Percentiles rank a stretch among this genome's conserved stretches.
These are phyloP conservation scores for Chlamydomonas asymmetrica DNA, from an alignment of 139 green algal species.

Conservation along the genomic window DNA sequence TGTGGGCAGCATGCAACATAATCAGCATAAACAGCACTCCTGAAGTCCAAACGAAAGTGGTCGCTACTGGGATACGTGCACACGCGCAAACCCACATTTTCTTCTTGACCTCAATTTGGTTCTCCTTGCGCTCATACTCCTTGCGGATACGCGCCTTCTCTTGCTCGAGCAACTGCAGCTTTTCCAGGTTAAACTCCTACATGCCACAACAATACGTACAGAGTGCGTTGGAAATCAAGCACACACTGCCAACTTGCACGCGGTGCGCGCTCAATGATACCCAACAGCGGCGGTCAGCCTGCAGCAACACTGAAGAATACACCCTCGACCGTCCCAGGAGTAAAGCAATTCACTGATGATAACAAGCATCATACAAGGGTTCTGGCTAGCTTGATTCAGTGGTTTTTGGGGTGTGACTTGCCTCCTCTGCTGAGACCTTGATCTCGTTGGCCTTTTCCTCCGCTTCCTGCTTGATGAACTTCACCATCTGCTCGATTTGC, in stretches of 20 bases:
- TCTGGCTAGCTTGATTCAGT: too few relatives aligned
- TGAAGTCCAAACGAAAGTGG: too few relatives aligned
- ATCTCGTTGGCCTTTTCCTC: conserved; percentile 99
- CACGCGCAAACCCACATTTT: conserved; percentile 86
- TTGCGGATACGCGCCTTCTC: conserved; percentile 94
- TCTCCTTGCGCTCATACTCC: conserved; percentile 95
- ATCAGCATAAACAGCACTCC: too few relatives aligned
- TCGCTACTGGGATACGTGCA: not conserved
- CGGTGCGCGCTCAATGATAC: too few relatives aligned
- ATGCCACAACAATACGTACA: conserved; percentile 8
- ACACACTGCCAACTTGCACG: too few relatives aligned
- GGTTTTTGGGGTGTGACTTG: too few relatives aligned
- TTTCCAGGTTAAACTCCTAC: conserved; percentile 98
- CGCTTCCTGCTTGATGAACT: conserved; percentile 98
- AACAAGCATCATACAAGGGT: too few relatives aligned
- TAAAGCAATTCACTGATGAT: too few relatives aligned
- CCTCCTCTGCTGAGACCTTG: conserved; percentile 92
- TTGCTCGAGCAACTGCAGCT: conserved; percentile 94
- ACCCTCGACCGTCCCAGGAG: too few relatives aligned
- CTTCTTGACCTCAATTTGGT: conserved; percentile 94
- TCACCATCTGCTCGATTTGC: conserved; percentile 95
- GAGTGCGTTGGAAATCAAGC: too few relatives aligned
- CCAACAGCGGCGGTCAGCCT: too few relatives aligned
- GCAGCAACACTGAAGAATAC: too few relatives aligned
- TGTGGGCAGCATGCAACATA: not conserved